Percentiles rank a stretch among this genome's conserved stretches.
Evolutionary conservation across 1,139 yeast species (phyloP).

Genomic region (Taiozyma sp.): DNA sequence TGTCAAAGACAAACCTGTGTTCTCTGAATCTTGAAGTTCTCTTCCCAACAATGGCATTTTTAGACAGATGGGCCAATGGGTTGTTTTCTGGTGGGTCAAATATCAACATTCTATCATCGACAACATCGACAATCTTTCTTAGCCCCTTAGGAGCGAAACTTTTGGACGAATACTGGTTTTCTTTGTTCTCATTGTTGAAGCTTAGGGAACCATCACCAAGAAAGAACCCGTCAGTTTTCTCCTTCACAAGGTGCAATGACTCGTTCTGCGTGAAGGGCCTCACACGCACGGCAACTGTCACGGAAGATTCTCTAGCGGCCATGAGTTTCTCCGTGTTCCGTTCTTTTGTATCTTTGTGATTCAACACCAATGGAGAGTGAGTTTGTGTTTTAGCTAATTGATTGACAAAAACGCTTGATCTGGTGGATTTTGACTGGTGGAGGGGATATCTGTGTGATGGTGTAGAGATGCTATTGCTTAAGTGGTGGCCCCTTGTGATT

Average conservation of each 20-base stretch:
- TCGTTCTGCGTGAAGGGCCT: constrained; percentile 75
- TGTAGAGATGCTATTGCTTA: not conserved
- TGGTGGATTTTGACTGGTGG: no score
- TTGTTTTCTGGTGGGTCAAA: constrained; percentile 85
- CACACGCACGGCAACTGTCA: constrained; percentile 75
- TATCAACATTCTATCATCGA: constrained; percentile 82
- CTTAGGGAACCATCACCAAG: constrained; percentile 54
- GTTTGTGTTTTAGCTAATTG: not conserved
- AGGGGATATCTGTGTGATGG: not conserved
- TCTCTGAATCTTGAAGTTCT: constrained; percentile 55
- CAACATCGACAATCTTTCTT: constrained; percentile 72
- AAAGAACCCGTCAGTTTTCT: constrained; percentile 35
- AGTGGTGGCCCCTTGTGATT: not conserved
- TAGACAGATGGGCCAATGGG: constrained; percentile 57
- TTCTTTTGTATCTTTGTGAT: not conserved
- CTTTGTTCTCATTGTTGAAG: constrained; percentile 19
- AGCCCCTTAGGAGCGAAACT: constrained; percentile 45
- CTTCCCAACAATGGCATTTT: constrained; percentile 40
- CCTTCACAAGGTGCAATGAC: constrained; percentile 36
- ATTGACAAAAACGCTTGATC: no score
- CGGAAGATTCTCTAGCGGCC: constrained; percentile 44
- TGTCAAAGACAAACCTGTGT: constrained; percentile 78
- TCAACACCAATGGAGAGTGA: not conserved
- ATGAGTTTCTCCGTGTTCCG: not conserved
- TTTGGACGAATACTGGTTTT: constrained; percentile 17